Base-by-base conservation (phyloP, 805 yeast genomes). In the Candida tibetensis region DNA sequence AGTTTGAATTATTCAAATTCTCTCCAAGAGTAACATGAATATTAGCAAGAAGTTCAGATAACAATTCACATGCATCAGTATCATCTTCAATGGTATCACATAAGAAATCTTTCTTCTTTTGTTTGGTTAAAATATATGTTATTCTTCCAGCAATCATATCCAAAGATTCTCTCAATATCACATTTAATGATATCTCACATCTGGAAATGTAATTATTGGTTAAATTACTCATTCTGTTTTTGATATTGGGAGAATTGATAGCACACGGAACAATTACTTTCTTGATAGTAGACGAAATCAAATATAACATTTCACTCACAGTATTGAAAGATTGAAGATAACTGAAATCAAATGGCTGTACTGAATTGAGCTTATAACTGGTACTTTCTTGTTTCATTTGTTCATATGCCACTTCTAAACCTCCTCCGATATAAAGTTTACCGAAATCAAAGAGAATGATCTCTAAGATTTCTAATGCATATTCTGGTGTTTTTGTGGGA, bases 211-310 rank as follows among this genome's bases (percentile, higher is more conserved):
- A 77, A 16, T 70, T 70, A 55, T 86, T 85, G 16, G 85, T 76
- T 43, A 79, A 61, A 33, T 72, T 77, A 22, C 76, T 74, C 64
- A 85, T 77, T 45, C 79, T 69, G 40, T 72, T 75, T 49, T 82
- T 77, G 12, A 76, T 66, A 6, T 67, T 65, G 2, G 85, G 81
- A 1, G 77, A 62, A 48, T 78, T 79, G 28, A 71, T 74, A 2
- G 89, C 74, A 58, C 90, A 71, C 0, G 96, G 95, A 28, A 87
- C 64, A 13, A 89, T 75, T 33, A 86, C 81, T 14, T 83, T 79
- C 52, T 85, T 82, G 36, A 84, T 79, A 40, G 87, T 79, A 2
- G 85, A 76, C 0, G 95, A 81, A 1, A 87, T 60, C 36, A 88
- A 62, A 46, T 73, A 77, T 19, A 86, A 58, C 2, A 83, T 77